Evolutionary conservation across 202 grass and related monocot species (phyloP).

Genomic region (Setaria italica): DNA sequence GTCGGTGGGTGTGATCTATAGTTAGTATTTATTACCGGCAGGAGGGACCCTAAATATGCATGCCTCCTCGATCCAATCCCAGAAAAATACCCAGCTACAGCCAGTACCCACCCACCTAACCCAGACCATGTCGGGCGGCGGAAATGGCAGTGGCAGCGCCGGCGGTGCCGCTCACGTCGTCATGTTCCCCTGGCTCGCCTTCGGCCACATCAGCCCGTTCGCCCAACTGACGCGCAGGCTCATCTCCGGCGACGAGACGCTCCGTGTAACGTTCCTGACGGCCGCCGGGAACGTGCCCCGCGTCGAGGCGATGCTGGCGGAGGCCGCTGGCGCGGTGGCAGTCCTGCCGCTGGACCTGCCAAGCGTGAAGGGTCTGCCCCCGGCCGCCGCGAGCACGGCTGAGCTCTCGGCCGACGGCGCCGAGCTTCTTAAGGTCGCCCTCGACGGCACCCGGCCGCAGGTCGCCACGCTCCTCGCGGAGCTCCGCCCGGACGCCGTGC

Average conservation of each 20-base stretch:
- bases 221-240: constrained; percentile 49
- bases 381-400: constrained; percentile 46
- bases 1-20: too few species aligned
- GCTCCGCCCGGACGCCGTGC: constrained; percentile 33
- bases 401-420: constrained; percentile 20
- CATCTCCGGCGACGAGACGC: not conserved
- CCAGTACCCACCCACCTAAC: too few species aligned
- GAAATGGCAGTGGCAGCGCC: not conserved
- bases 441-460: constrained; percentile 51
- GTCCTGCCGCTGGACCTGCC: constrained; percentile 44
- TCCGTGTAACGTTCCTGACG: constrained; percentile 50
- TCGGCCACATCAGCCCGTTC: constrained; percentile 66
- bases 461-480: constrained; percentile 23
- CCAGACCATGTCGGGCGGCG: not conserved
- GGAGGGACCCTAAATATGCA: too few species aligned
- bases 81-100: too few species aligned
- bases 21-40: too few species aligned
- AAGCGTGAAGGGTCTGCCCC: constrained; percentile 35
- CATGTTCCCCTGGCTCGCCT: constrained; percentile 66
- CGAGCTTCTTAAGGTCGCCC: constrained; percentile 54
- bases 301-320: constrained; percentile 42
- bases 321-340: not conserved
- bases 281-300: constrained; percentile 40
- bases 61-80: too few species aligned
- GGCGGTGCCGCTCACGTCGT: not conserved